Percentiles rank a stretch among this genome's conserved stretches.
phyloP scores from a whole-genome alignment of 148 eudicot species.

The Linanthus parryae region DNA sequence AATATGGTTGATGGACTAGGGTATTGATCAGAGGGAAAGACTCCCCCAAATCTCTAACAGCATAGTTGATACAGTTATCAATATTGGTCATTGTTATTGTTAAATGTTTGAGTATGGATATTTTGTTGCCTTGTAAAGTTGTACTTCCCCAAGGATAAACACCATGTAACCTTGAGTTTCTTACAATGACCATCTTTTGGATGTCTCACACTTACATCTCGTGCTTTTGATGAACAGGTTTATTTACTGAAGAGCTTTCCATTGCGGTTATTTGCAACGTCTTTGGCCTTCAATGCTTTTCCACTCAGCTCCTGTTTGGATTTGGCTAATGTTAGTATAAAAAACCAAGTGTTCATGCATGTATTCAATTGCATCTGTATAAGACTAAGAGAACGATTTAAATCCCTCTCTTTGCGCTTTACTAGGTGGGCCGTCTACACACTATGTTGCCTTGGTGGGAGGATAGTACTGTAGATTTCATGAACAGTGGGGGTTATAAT shows the following conservation, averaged over 20 bases:
- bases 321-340: conserved; percentile 62
- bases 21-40: too few relatives aligned
- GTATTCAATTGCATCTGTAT: background rate
- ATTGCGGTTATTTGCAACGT: conserved; percentile 68
- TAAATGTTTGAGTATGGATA: too few relatives aligned
- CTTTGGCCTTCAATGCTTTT: conserved; percentile 51
- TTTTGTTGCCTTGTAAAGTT: background rate
- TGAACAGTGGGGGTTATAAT: conserved; percentile 83
- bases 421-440: conserved; percentile 86
- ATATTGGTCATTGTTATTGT: too few relatives aligned
- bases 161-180: background rate
- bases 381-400: background rate
- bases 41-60: too few relatives aligned
- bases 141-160: background rate
- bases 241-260: conserved; percentile 68
- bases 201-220: background rate
- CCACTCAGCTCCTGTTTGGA: conserved; percentile 54
- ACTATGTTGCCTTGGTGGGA: conserved; percentile 92
- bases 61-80: too few relatives aligned
- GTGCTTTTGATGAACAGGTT: conserved; percentile 39
- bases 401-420: background rate
- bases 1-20: too few relatives aligned
- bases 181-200: background rate
- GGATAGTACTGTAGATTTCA: conserved; percentile 80
- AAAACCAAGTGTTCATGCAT: background rate